Base-by-base conservation (phyloP, 768 basidiomycete genomes). In the Mycena chlorophos region DNA sequence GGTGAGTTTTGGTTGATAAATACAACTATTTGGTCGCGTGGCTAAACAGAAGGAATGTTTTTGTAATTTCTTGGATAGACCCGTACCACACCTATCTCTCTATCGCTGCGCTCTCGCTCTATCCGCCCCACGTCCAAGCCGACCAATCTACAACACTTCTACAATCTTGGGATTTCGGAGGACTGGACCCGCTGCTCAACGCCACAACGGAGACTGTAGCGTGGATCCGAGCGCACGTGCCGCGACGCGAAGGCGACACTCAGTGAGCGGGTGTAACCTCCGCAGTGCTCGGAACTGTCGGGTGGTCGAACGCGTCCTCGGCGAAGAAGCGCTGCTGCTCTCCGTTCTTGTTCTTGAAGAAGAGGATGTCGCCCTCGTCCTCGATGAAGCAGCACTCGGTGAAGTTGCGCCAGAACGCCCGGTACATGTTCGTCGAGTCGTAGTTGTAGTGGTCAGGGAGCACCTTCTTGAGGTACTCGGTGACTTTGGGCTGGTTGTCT, bases 81-180 rank as follows among this genome's bases (percentile, higher is more conserved):
- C 94, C 96, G 0, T 96, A 93, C 66, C 96, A 99, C 64, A 97
- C 95, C 0, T 98, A 98, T 68, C 76, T 98, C 27, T 85, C 91
- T 2, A 73, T 97, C 30, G 94, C 96, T 0, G 87, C 91, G 0
- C 64, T 95, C 19, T 78, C 91, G 1, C 78, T 95, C 65, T 83
- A 81, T 69, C 75, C 82, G 28, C 79, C 81, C n/a, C 66, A 65
- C 3, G 49, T 63, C 27, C 69, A 70, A 12, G 71, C 66, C 12
- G 71, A 66, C 34, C 68, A 56, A 14, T 38, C 20, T 54, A 50
- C 66, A 28, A 37, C 61, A 4, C 61, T 70, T 14, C 46, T 68
- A 16, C 61, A 60, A 43, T 73, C 81, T 23, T 89, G 88, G 86
- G 71, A 66, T 27, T 76, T 95, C 12, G 75, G 77, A 25, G 68